phyloP scores from a whole-genome alignment of 352 stramenopile species.

The Phytophthora foliorum region DNA sequence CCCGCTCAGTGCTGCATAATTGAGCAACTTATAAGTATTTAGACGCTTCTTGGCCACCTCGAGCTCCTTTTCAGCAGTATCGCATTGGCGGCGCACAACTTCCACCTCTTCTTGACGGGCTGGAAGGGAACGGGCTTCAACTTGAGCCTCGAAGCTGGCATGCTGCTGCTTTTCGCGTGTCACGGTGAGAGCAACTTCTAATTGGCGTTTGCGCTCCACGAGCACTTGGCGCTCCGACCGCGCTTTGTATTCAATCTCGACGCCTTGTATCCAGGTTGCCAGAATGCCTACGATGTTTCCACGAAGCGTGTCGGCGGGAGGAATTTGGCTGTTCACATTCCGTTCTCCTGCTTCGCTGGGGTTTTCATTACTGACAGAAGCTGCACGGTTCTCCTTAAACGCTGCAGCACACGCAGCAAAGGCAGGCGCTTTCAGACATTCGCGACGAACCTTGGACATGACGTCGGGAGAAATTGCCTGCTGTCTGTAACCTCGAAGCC shows the following conservation, averaged over 20 bases:
- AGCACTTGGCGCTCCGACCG: constrained; percentile 61
- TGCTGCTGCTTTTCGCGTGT: constrained; percentile 51
- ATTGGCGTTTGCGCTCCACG: constrained; percentile 57
- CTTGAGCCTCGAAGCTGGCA: constrained; percentile 67
- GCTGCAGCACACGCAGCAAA: constrained; percentile 45
- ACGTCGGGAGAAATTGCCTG: constrained; percentile 66
- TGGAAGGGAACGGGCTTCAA: constrained; percentile 69
- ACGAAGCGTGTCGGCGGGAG: constrained; percentile 43
- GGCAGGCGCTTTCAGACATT: constrained; percentile 64
- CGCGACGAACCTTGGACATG: constrained; percentile 80
- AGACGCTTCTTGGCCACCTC: constrained; percentile 57
- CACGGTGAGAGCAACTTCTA: constrained; percentile 48
- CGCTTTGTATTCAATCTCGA: constrained; percentile 85
- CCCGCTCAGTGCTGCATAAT: constrained; percentile 66
- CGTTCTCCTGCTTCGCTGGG: constrained; percentile 12
- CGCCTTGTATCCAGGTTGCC: constrained; percentile 76
- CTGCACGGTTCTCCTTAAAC: constrained; percentile 34
- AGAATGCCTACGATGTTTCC: constrained; percentile 64
- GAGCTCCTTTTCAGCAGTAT: constrained; percentile 51
- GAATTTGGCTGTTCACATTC: constrained; percentile 35
- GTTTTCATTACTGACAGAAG: constrained; percentile 6
- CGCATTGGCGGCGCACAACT: constrained; percentile 30
- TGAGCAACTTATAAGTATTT: constrained; percentile 58
- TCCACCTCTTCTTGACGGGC: constrained; percentile 75
- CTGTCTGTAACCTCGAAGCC: constrained; percentile 63